These are phyloP conservation scores for Acer negundo DNA, from an alignment of 345 rosid genomes.

Conservation along the genomic window DNA sequence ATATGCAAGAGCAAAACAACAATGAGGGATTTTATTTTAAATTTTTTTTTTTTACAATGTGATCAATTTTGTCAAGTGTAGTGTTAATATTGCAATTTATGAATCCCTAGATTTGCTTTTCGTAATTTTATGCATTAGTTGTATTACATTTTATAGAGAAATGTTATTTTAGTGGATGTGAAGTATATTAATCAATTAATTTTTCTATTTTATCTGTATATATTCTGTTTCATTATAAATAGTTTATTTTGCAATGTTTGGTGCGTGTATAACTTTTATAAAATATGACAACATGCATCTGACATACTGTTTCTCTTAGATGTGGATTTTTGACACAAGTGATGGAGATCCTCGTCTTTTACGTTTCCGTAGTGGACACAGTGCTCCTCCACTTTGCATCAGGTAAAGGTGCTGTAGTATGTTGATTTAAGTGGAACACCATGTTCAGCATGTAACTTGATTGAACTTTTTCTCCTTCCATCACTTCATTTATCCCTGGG, in stretches of 20 bases:
- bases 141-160: neutral
- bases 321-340: slow-evolving; percentile 97
- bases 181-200: neutral
- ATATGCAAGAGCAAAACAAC: neutral
- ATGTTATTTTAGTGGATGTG: slow-evolving; percentile 3
- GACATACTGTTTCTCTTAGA: slow-evolving; percentile 37
- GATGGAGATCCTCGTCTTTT: slow-evolving; percentile 94
- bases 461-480: neutral
- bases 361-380: slow-evolving; percentile 96
- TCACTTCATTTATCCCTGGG: neutral
- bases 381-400: slow-evolving; percentile 97
- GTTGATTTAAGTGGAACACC: neutral
- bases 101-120: neutral
- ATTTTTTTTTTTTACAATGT: neutral
- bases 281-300: neutral
- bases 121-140: neutral
- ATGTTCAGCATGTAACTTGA: neutral
- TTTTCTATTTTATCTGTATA: neutral
- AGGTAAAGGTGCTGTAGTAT: slow-evolving; percentile 44
- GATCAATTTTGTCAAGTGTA: neutral
- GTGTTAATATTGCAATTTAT: neutral
- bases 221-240: slow-evolving; percentile 2
- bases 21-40: neutral
- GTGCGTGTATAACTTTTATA: slow-evolving; percentile 6
- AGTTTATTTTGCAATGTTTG: slow-evolving; percentile 1